Percentiles rank a stretch among this genome's conserved stretches.
phyloP scores from a whole-genome alignment of 2,329 filamentous ascomycete genomes.

The Cytospora schulzeri region DNA sequence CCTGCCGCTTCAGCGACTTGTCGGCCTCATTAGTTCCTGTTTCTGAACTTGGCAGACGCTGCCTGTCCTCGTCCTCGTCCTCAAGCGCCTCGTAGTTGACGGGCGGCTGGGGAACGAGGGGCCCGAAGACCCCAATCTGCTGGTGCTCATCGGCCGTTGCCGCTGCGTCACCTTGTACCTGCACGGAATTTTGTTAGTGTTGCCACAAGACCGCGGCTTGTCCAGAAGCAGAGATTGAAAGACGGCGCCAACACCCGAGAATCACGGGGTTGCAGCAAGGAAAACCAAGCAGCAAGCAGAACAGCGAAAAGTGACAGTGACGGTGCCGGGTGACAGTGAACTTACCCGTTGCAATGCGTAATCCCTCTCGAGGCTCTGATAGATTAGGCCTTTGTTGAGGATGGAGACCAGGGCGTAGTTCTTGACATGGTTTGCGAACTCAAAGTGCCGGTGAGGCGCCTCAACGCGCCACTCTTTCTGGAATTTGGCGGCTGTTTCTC shows the following conservation, averaged over 20 bases:
- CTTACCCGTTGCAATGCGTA: slow-evolving; percentile 54
- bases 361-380: slow-evolving; percentile 61
- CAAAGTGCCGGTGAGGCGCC: slow-evolving; percentile 63
- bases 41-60: slow-evolving; percentile 30
- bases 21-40: slow-evolving; percentile 36
- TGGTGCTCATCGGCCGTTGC: slow-evolving; percentile 50
- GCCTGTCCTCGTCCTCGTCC: slow-evolving; percentile 40
- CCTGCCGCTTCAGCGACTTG: slow-evolving; percentile 54
- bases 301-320: slow-evolving; percentile 17
- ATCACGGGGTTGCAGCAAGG: slow-evolving; percentile 5
- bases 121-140: slow-evolving; percentile 58
- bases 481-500: slow-evolving; percentile 67
- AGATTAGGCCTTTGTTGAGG: slow-evolving; percentile 65
- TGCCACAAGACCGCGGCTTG: slow-evolving; percentile 28
- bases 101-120: slow-evolving; percentile 50
- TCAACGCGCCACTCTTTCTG: slow-evolving; percentile 69
- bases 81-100: slow-evolving; percentile 43
- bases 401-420: slow-evolving; percentile 65
- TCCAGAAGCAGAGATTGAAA: slow-evolving; percentile 22
- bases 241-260: slow-evolving; percentile 17
- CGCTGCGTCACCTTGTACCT: slow-evolving; percentile 53
- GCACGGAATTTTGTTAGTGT: slow-evolving; percentile 46
- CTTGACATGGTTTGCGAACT: slow-evolving; percentile 66
- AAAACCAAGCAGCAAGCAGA: neutral
- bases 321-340: slow-evolving; percentile 7